Percentiles rank a stretch among this genome's conserved stretches.
Conservation (phyloP, 805 yeast genomes). For the Zygosaccharomyces bisporus region DNA sequence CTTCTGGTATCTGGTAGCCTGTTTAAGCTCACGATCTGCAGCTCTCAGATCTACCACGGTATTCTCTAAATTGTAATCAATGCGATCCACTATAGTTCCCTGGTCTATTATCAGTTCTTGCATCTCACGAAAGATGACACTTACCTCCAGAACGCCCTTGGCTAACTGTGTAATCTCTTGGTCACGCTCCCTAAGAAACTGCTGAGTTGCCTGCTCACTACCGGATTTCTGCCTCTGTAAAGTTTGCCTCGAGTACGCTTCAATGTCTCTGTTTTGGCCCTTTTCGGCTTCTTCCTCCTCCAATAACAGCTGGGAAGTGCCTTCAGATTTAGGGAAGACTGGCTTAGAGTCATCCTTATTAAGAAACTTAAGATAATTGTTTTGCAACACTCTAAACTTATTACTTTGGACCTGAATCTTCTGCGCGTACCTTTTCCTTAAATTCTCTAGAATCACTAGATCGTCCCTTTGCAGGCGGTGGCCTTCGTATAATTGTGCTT, state of each 20-base stretch:
- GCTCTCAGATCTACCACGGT: conserved; percentile 71
- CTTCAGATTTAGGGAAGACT: conserved; percentile 31
- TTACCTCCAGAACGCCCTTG: conserved; percentile 88
- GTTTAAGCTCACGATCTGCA: conserved; percentile 71
- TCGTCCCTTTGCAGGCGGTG: conserved; percentile 42
- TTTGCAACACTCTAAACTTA: conserved; percentile 79
- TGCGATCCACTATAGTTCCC: conserved; percentile 89
- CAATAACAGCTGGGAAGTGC: conserved; percentile 24
- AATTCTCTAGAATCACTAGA: conserved; percentile 65
- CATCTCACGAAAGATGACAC: conserved; percentile 89
- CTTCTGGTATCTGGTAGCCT: conserved; percentile 79
- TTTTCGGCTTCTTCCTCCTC: conserved; percentile 37
- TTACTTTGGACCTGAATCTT: conserved; percentile 77
- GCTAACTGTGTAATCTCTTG: conserved; percentile 87
- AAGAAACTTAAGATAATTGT: conserved; percentile 78
- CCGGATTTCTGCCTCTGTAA: conserved; percentile 32
- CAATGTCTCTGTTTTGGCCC: conserved; percentile 33
- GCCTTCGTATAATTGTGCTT: conserved; percentile 39
- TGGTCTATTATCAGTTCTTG: conserved; percentile 91
- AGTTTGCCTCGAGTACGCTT: conserved; percentile 37
- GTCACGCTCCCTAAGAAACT: conserved; percentile 58
- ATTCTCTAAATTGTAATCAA: conserved; percentile 83
- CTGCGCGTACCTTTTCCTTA: conserved; percentile 79
- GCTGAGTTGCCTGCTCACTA: conserved; percentile 20
- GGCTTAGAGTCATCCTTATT: conserved; percentile 72